Evolutionary conservation across 1,284 basidiomycete genomes (phyloP), one percentile per base, ranked within the genome.

Genomic region (Vanrija sp.): DNA sequence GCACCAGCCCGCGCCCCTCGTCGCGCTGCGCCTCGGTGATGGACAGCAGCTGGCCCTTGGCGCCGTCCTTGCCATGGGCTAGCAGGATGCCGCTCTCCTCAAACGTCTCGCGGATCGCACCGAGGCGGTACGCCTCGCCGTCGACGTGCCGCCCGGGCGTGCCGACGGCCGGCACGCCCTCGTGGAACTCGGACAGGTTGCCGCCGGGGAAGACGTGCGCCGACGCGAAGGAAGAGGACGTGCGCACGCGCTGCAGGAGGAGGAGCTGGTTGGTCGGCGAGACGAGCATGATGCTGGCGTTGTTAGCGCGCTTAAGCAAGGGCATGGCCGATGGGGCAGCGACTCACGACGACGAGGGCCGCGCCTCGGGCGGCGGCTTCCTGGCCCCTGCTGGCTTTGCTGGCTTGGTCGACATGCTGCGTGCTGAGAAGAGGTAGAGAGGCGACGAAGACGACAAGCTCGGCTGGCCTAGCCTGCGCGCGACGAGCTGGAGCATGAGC

Each of bases 31-130:
- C 47, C 4, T 25, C 37, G 6, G 49, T 35, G 10, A 54, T 49
- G 16, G 47, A 39, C 16, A 55, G 10, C 22, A 59, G 41, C 16
- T 41, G 22, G 8, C 43, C 47, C 15, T 12, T 14, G 38, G 12
- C 8, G 4, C 49, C 18, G 5, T 43, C 52, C 23, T 35, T 43
- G 35, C 10, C 7, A 24, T 39, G 51, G 9, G 57, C 53, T 1
- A 59, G 53, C 2, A 59, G 51, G 14, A 59, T 53, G 14, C 57
- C 57, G 41, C 57, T 59, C 38, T 59, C 57, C 53, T 59, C 57
- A 24, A 59, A 59, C 19, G 57, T 54, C 45, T 59, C 57, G 9
- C 57, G 53, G n/a, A 59, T 42, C 18, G 57, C 57, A 3, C 50
- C 53, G 1, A 54, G 41, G 18, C 51, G 47, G 18, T 59, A 59